Conservation (phyloP, 164 flowering plant genomes). For the Tetracentron sinense region DNA sequence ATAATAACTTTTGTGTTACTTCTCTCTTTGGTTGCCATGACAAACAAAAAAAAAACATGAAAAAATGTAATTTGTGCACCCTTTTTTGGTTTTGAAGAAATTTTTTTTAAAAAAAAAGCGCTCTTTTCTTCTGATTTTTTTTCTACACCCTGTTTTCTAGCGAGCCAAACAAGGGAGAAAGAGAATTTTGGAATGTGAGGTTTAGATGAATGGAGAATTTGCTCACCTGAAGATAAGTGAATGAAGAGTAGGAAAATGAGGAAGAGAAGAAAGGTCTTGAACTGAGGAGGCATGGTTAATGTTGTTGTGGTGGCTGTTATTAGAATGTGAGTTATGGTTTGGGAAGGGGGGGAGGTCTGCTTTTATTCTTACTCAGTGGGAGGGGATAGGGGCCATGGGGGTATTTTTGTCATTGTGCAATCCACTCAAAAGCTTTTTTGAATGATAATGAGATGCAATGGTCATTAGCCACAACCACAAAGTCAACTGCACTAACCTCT, state of each 20-base stretch:
- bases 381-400: slow-evolving; percentile 18
- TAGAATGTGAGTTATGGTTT: slow-evolving; percentile 4
- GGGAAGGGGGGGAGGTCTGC: slow-evolving; percentile 18
- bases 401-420: slow-evolving; percentile 32
- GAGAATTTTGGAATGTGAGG: neutral
- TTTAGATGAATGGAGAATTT: neutral
- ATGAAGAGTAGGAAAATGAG: slow-evolving; percentile 20
- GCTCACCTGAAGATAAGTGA: slow-evolving; percentile 28
- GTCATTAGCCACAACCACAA: slow-evolving; percentile 23
- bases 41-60: too few species aligned
- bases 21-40: too few species aligned
- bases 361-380: slow-evolving; percentile 9
- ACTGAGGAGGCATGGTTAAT: slow-evolving; percentile 27
- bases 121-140: too few species aligned
- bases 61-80: too few species aligned
- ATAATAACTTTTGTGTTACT: neutral
- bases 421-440: slow-evolving; percentile 34
- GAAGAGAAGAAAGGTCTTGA: slow-evolving; percentile 21
- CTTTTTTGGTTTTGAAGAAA: too few species aligned
- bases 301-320: neutral
- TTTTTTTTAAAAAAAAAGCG: too few species aligned
- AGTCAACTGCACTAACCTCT: slow-evolving; percentile 47
- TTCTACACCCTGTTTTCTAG: too few species aligned
- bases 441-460: slow-evolving; percentile 37
- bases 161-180: too few species aligned